A percentile compares a stretch with the other conserved stretches of the same genome.
Evolutionary conservation across 805 yeast species (phyloP).

Genomic region (Starmerella khaoyaiensis): DNA sequence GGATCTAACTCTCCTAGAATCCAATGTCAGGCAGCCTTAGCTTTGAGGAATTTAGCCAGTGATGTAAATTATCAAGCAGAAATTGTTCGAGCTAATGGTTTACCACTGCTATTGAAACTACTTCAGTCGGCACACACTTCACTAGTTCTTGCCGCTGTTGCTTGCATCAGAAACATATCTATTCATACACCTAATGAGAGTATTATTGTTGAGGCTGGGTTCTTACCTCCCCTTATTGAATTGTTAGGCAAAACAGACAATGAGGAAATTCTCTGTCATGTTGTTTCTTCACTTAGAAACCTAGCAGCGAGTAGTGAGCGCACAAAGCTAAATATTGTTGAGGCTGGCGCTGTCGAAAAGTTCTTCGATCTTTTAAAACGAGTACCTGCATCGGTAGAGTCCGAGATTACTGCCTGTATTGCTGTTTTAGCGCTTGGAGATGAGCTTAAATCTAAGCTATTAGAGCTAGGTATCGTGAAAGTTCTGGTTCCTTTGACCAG

Average conservation of each 20-base stretch:
- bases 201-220: conserved; percentile 91
- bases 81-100: conserved; percentile 89
- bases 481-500: conserved; percentile 85
- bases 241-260: conserved; percentile 64
- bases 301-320: conserved; percentile 92
- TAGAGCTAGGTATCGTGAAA: conserved; percentile 71
- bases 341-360: conserved; percentile 90
- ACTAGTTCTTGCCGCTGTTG: conserved; percentile 88
- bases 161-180: conserved; percentile 93
- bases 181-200: conserved; percentile 95
- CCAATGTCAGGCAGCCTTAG: conserved; percentile 96
- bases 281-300: conserved; percentile 89
- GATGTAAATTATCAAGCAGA: conserved; percentile 93
- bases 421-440: conserved; percentile 95
- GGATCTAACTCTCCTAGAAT: conserved; percentile 87
- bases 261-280: conserved; percentile 96
- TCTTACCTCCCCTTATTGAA: conserved; percentile 77
- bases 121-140: conserved; percentile 86
- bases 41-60: conserved; percentile 87
- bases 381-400: conserved; percentile 79
- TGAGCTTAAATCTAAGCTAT: conserved; percentile 72
- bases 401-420: conserved; percentile 92
- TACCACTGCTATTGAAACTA: conserved; percentile 82
- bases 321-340: conserved; percentile 79
- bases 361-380: conserved; percentile 75